Base-by-base conservation (phyloP, 1,139 yeast species). In the Blastobotrys arbuscula region DNA sequence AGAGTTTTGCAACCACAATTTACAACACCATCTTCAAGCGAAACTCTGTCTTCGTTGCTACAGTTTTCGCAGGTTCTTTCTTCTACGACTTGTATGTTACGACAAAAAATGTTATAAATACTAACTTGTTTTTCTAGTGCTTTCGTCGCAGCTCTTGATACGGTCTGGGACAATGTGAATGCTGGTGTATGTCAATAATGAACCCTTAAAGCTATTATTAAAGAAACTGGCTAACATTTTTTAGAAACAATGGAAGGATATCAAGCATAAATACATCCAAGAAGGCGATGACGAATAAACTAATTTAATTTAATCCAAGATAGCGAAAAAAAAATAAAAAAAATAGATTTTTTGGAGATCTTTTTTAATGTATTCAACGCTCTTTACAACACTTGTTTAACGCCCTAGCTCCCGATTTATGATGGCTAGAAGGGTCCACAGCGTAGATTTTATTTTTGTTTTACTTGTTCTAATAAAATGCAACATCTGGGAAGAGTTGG, bases 211-310 rank as follows among this genome's bases (percentile, higher is more conserved):
- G 12, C 3, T 5, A 9, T 3, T 28, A 28, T n/a, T n/a, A 19
- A 30, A 12, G 34, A 30, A 18, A 16, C n/a, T 28, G n/a, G 33
- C 51, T 54, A 50, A 50, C 52, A 28, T 9, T 3, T 18, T 36
- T 35, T 39, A 66, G 69, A 92, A 92, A 76, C 88, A 89, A 75
- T 92, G 98, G 98, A 82, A 85, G 68, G 97, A 92, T 65, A 86
- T 92, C 68, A 87, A 85, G 74, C 74, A 74, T 58, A 77, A 76
- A 60, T 77, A 72, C 61, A 55, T 71, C 61, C 57, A 54, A 35
- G 70, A 53, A 37, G 70, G 62, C 24, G 68, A 63, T 39, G 64
- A 61, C 49, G 64, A 63, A 59, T 59, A 59, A 35, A 48, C 31
- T 35, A 20, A 28, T 28, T 28, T 28, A 5, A 28, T 28, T 28